Evolutionary conservation across 1,284 basidiomycete genomes (phyloP).

Genomic region (Athelia sp.): DNA sequence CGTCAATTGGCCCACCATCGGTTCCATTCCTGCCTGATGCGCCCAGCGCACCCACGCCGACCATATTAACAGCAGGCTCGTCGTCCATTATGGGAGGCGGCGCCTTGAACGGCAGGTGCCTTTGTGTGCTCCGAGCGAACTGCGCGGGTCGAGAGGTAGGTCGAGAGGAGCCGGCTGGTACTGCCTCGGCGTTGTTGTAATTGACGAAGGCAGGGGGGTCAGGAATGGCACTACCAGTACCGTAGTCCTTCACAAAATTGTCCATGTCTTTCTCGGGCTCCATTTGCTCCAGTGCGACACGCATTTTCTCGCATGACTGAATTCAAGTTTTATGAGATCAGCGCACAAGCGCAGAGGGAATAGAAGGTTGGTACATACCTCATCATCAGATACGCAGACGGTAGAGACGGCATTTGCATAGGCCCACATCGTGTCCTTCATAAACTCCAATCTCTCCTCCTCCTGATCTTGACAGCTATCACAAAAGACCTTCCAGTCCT

Average conservation of each 20-base stretch:
- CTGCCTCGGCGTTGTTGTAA: constrained; percentile 60
- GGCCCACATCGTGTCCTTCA: constrained; percentile 94
- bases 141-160: constrained; percentile 50
- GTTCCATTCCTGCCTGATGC: constrained; percentile 36
- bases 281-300: constrained; percentile 78
- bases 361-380: constrained; percentile 50
- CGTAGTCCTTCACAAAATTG: constrained; percentile 79
- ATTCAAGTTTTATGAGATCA: constrained; percentile 4
- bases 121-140: constrained; percentile 37
- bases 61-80: constrained; percentile 47
- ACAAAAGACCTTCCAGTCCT: constrained; percentile 91
- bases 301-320: constrained; percentile 86
- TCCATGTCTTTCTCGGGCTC: constrained; percentile 83
- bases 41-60: constrained; percentile 68
- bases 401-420: constrained; percentile 95
- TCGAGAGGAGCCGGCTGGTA: constrained; percentile 51
- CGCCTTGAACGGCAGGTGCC: constrained; percentile 40
- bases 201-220: constrained; percentile 82
- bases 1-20: constrained; percentile 22
- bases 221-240: constrained; percentile 81
- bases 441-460: constrained; percentile 89
- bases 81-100: constrained; percentile 32
- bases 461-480: constrained; percentile 96
- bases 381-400: constrained; percentile 94
- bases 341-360: constrained; percentile 1